These are phyloP conservation scores for Penicillium canescens DNA, from an alignment of 495 filamentous ascomycete species.

Conservation along the genomic window DNA sequence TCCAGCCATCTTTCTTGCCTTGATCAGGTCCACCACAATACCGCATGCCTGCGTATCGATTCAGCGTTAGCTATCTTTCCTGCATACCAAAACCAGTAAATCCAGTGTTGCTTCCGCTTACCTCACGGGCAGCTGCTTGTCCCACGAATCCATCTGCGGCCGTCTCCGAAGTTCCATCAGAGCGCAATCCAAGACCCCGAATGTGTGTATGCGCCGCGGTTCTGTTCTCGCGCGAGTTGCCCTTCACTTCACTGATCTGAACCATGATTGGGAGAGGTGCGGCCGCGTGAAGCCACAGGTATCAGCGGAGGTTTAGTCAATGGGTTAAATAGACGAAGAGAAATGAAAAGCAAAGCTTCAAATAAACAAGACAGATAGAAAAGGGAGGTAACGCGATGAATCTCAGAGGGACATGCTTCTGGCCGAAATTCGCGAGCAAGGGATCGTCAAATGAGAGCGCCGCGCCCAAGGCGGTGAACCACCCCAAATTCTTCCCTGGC, in stretches of 20 bases:
- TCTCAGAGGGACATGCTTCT: constrained; percentile 24
- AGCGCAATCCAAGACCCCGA: constrained; percentile 82
- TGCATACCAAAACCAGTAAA: background rate
- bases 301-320: constrained; percentile 1
- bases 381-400: constrained; percentile 15
- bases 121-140: constrained; percentile 84
- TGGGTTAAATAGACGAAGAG: background rate
- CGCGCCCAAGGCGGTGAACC: constrained; percentile 41
- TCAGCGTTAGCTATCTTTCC: constrained; percentile 12
- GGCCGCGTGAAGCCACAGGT: constrained; percentile 25
- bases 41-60: constrained; percentile 71
- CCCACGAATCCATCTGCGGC: constrained; percentile 83
- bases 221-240: constrained; percentile 90
- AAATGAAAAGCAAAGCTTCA: constrained; percentile 6
- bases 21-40: constrained; percentile 91
- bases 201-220: constrained; percentile 98
- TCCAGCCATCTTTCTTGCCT: constrained; percentile 94
- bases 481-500: constrained; percentile 40
- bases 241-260: constrained; percentile 93
- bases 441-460: constrained; percentile 34
- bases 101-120: constrained; percentile 29
- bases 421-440: constrained; percentile 41
- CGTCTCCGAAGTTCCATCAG: constrained; percentile 79
- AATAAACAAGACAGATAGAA: constrained; percentile 12
- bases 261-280: constrained; percentile 63